Percentiles rank a stretch among this genome's conserved stretches.
Evolutionary conservation across 441 rosid genomes (phyloP).

Genomic region (Rhodomyrtus psidioides): DNA sequence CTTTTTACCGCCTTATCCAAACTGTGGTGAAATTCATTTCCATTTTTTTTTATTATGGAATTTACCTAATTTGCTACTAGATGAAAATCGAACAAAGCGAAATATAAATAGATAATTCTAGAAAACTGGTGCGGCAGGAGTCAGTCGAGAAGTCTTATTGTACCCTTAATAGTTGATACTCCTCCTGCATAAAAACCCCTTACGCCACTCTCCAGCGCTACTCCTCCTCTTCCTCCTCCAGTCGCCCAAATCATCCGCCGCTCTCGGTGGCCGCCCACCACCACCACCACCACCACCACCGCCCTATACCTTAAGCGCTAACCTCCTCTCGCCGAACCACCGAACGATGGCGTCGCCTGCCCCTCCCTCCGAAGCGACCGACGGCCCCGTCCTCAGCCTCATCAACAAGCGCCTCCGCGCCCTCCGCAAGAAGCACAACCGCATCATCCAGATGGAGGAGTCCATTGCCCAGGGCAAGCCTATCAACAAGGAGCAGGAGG

Average conservation of each 20-base stretch:
- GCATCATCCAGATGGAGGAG: constrained; percentile 83
- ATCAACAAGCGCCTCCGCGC: constrained; percentile 92
- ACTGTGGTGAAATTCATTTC: not conserved
- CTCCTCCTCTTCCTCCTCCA: not conserved
- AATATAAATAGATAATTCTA: not conserved
- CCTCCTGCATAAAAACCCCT: not conserved
- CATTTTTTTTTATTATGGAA: not conserved
- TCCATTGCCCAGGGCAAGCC: constrained; percentile 64
- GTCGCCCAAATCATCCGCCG: not conserved
- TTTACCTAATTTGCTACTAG: not conserved
- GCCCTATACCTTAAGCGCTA: not conserved
- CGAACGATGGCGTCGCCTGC: constrained; percentile 38
- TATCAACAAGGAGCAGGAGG: constrained; percentile 78
- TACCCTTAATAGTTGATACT: not conserved
- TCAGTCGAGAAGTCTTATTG: not conserved
- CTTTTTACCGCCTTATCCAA: no score
- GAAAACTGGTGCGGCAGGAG: not conserved
- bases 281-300: not conserved
- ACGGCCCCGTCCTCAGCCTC: constrained; percentile 74
- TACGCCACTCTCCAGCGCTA: not conserved
- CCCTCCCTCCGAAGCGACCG: constrained; percentile 37
- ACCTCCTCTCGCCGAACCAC: not conserved
- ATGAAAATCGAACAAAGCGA: not conserved
- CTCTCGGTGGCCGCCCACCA: constrained; percentile 13
- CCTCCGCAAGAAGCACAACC: constrained; percentile 74